Conservation (phyloP, 345 rosid genomes). For the Euphorbia lathyris region DNA sequence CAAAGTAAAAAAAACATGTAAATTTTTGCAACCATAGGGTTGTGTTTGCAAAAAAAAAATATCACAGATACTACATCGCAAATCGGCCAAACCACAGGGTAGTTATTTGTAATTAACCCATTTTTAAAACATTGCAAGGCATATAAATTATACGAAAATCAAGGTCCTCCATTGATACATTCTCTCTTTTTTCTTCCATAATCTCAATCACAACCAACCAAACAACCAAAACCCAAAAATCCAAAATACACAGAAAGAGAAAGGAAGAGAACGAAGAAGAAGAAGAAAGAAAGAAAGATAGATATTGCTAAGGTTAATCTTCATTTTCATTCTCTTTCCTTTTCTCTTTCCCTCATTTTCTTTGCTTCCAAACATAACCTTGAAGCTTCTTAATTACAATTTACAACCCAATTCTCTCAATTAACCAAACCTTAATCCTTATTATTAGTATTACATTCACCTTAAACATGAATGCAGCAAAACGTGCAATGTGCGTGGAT, state of each 20-base stretch:
- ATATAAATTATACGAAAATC: neutral
- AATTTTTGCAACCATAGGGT: too few relatives aligned
- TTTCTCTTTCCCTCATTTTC: neutral
- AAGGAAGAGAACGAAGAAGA: neutral
- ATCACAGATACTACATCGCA: too few relatives aligned
- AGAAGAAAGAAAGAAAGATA: too few relatives aligned
- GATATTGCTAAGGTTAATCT: neutral
- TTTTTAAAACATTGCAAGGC: neutral
- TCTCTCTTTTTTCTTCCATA: neutral
- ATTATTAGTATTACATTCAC: too few relatives aligned
- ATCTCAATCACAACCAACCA: neutral
- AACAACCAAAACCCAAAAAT: neutral
- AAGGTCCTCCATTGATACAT: slow-evolving; percentile 9
- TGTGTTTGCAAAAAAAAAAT: too few relatives aligned
- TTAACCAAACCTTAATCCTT: too few relatives aligned
- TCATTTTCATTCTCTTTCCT: too few relatives aligned
- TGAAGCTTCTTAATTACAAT: neutral
- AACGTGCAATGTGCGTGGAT: slow-evolving; percentile 21
- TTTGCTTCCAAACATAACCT: neutral
- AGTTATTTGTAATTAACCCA: too few relatives aligned
- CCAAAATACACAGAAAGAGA: neutral
- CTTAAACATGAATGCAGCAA: slow-evolving; percentile 31
- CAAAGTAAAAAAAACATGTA: too few relatives aligned
- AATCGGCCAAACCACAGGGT: too few relatives aligned
- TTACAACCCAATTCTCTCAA: neutral